Percentiles rank a stretch among this genome's conserved stretches.
phyloP scores from a whole-genome alignment of 1,284 basidiomycete genomes.

The Boletellus deceptivus region DNA sequence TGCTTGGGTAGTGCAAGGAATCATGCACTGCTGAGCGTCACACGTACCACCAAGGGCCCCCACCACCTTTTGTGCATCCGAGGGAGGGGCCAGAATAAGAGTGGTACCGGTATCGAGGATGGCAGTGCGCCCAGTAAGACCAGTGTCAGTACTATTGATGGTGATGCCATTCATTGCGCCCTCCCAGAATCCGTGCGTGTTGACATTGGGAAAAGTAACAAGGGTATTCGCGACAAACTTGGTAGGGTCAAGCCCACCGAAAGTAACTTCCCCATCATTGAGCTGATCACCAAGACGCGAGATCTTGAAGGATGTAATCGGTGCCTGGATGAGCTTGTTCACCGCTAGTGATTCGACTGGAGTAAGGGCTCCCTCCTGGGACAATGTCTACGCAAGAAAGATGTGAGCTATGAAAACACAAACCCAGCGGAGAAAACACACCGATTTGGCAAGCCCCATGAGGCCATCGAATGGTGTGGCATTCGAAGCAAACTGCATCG shows the following conservation, averaged over 20 bases:
- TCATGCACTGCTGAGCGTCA: slow-evolving; percentile 67
- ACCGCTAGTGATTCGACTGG: slow-evolving; percentile 73
- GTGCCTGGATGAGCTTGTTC: slow-evolving; percentile 57
- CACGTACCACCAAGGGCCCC: slow-evolving; percentile 62
- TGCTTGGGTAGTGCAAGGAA: slow-evolving; percentile 73
- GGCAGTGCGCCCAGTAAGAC: slow-evolving; percentile 59
- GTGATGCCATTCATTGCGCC: slow-evolving; percentile 56
- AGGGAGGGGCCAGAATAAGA: slow-evolving; percentile 57
- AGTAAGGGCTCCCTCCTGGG: slow-evolving; percentile 64
- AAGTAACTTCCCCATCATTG: slow-evolving; percentile 81
- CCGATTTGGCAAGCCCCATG: slow-evolving; percentile 79
- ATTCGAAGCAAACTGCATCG: slow-evolving; percentile 57
- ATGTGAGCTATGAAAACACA: neutral
- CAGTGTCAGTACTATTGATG: slow-evolving; percentile 54
- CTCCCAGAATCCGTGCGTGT: slow-evolving; percentile 76
- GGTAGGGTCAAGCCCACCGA: slow-evolving; percentile 73
- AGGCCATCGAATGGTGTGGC: slow-evolving; percentile 72
- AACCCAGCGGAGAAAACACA: slow-evolving; percentile 33
- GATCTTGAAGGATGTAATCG: slow-evolving; percentile 82
- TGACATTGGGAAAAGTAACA: slow-evolving; percentile 60
- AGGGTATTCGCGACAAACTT: slow-evolving; percentile 62
- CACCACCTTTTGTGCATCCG: slow-evolving; percentile 58
- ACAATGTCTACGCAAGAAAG: slow-evolving; percentile 46
- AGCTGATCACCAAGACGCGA: slow-evolving; percentile 68
- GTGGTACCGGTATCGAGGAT: slow-evolving; percentile 83